These are phyloP conservation scores for Cornus kousa DNA, from an alignment of 148 eudicot genomes.

Conservation along the genomic window DNA sequence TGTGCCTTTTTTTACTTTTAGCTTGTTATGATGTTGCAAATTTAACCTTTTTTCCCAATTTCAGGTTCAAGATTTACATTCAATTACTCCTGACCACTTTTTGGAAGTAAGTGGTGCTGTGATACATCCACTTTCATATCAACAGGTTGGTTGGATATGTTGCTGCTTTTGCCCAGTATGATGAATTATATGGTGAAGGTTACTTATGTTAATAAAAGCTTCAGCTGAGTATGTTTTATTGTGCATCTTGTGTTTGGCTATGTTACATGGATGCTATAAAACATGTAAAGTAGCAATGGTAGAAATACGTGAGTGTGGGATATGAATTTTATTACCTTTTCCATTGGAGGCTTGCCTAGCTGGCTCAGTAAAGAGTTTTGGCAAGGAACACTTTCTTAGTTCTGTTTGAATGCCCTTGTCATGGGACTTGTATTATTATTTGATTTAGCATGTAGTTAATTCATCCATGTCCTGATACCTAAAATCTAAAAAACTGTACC, in stretches of 20 bases:
- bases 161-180: conserved; percentile 8
- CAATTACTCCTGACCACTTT: conserved; percentile 85
- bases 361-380: neutral
- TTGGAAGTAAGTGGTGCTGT: conserved; percentile 97
- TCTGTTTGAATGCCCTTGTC: neutral
- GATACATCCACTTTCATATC: conserved; percentile 92
- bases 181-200: neutral
- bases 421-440: neutral
- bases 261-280: neutral
- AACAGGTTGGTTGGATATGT: conserved; percentile 64
- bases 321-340: too few species aligned
- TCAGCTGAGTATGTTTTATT: neutral
- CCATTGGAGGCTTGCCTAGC: too few species aligned
- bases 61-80: conserved; percentile 95
- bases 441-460: neutral
- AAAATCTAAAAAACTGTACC: too few species aligned
- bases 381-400: neutral
- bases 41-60: conserved; percentile 20
- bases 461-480: too few species aligned
- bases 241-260: neutral
- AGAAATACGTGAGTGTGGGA: neutral
- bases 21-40: conserved; percentile 2
- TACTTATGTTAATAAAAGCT: neutral
- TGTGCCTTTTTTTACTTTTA: neutral
- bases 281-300: neutral